Base-by-base conservation (phyloP, 108 stramenopile genomes). In the Aurantiochytrium sp. region DNA sequence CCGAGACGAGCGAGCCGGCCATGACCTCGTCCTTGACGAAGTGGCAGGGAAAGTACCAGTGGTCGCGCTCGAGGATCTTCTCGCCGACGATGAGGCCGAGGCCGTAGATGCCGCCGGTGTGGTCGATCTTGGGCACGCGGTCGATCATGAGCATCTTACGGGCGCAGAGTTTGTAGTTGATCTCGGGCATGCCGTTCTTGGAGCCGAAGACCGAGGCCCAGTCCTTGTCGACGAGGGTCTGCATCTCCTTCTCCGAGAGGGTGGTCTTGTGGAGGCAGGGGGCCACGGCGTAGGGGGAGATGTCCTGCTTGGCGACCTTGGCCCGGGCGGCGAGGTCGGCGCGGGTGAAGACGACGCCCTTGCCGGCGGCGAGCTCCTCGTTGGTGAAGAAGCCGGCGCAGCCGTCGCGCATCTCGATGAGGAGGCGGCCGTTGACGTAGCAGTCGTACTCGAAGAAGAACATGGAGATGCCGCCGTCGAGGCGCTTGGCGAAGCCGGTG, bases 361-460 rank as follows among this genome's bases (percentile, higher is more conserved):
- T 65, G 59, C 59, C 59, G 59, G 59, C 59, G 2, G 15, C 59
- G 59, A 65, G 59, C 59, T 65, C 59, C 59, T 65, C 59, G 59
- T 65, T 65, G 59, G 59, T 65, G 59, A 65, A 65, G 59, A 65
- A 65, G 34, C 59, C 59, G 59, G 59, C 59, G 34, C 59, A 65
- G 59, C 59, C 59, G 4, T 65, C 59, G 59, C 59, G 59, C 59
- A 65, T 65, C 59, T 65, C 59, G 59, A 65, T 65, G 59, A 65
- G 59, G 59, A 65, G 59, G 34, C 59, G 59, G 59, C 59, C 59
- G 59, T 65, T 65, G 59, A 65, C 59, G 59, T 65, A 65, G 59
- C 59, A 65, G 59, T 65, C 59, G 59, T 65, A 65, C 59, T 65
- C 59, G 59, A 65, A 65, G 59, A 65, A 65, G 59, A 65, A 65